Percentiles rank a stretch among this genome's conserved stretches.
Conservation (phyloP, 306 rosid species). For the Citrullus colocynthis region DNA sequence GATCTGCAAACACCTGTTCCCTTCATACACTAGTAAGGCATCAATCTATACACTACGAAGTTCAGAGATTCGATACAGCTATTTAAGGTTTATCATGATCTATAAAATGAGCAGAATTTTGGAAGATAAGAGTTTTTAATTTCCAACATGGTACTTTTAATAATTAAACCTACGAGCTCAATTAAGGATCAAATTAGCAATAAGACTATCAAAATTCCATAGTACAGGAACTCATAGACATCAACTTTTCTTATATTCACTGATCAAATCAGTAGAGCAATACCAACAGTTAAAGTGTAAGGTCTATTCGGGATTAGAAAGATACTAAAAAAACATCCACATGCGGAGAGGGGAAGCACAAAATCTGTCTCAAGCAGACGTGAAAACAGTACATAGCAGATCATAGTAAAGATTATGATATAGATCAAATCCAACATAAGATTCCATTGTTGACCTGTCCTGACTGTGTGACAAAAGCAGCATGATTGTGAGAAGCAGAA, state of each 20-base stretch:
- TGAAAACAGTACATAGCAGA: not conserved
- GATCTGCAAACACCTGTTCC: not conserved
- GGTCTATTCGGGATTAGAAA: not conserved
- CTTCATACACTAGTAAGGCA: not conserved
- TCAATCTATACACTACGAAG: not conserved
- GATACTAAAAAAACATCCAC: not conserved
- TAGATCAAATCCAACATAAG: not conserved
- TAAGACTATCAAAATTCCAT: not conserved
- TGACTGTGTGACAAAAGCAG: constrained; percentile 67
- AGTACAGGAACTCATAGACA: not conserved
- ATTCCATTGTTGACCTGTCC: constrained; percentile 60
- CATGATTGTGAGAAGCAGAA: constrained; percentile 83
- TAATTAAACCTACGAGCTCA: not conserved
- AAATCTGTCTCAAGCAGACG: not conserved
- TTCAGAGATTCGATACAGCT: not conserved
- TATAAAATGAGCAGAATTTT: not conserved
- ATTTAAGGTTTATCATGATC: not conserved
- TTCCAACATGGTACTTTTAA: not conserved
- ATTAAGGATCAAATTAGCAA: not conserved
- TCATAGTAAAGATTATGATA: not conserved
- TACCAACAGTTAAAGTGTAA: not conserved
- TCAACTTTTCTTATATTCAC: not conserved
- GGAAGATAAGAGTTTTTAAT: not conserved
- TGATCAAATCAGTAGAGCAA: not conserved
- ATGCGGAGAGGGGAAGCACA: not conserved